These are phyloP conservation scores for Neonectria ditissima DNA, from an alignment of 2,329 filamentous ascomycete genomes.

Conservation along the genomic window DNA sequence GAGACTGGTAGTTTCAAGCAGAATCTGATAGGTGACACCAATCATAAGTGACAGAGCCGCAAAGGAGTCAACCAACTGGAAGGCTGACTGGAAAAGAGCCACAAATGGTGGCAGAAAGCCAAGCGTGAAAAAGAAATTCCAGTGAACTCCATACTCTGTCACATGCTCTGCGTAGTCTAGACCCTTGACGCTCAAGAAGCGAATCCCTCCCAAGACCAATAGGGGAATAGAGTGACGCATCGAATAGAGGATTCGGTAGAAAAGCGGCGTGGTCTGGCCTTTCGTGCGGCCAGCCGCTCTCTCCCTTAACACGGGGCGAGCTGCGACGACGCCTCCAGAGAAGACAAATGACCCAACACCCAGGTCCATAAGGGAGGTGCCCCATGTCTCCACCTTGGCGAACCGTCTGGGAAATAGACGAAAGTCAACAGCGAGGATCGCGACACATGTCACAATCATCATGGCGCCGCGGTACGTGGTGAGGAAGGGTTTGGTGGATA, in stretches of 20 bases:
- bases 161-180: slow-evolving; percentile 97
- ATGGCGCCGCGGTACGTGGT: slow-evolving; percentile 92
- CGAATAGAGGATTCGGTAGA: slow-evolving; percentile 72
- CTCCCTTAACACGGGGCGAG: slow-evolving; percentile 81
- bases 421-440: slow-evolving; percentile 98
- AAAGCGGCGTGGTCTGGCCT: slow-evolving; percentile 62
- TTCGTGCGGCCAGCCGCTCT: slow-evolving; percentile 63
- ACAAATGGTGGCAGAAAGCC: slow-evolving; percentile 90
- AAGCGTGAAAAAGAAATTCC: slow-evolving; percentile 99
- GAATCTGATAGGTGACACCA: slow-evolving; percentile 76
- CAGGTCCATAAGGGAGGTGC: slow-evolving; percentile 98
- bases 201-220: slow-evolving; percentile 80
- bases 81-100: slow-evolving; percentile 80
- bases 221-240: slow-evolving; percentile 86
- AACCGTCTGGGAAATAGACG: slow-evolving; percentile 92
- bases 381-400: slow-evolving; percentile 99
- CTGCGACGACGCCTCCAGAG: slow-evolving; percentile 90
- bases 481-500: slow-evolving; percentile 91
- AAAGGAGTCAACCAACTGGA: slow-evolving; percentile 80
- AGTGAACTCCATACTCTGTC: slow-evolving; percentile 97
- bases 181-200: slow-evolving; percentile 90
- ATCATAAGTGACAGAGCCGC: slow-evolving; percentile 79
- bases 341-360: slow-evolving; percentile 98
- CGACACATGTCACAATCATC: slow-evolving; percentile 89
- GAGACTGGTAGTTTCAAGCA: slow-evolving; percentile 80